Conservation (phyloP, 2,329 filamentous ascomycete species). For the Xylariaceae sp. region DNA sequence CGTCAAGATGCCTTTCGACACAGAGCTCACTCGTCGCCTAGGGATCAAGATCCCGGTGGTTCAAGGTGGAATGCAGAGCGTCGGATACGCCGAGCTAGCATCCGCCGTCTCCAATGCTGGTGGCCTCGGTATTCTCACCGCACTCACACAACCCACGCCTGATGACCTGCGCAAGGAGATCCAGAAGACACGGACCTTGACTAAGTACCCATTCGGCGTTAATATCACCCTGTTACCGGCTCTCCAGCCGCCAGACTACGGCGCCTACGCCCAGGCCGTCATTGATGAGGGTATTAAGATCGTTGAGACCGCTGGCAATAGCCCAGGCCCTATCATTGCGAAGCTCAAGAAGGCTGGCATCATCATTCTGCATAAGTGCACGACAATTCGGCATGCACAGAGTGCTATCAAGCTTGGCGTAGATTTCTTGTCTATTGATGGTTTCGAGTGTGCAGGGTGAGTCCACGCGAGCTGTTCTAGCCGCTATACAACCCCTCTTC, state of each 20-base stretch:
- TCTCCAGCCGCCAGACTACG: conserved; percentile 89
- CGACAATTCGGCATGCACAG: conserved; percentile 90
- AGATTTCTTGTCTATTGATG: conserved; percentile 95
- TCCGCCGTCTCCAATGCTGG: conserved; percentile 82
- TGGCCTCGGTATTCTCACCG: conserved; percentile 82
- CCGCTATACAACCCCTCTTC: conserved; percentile 2
- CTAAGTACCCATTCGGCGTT: conserved; percentile 82
- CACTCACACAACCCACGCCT: conserved; percentile 90
- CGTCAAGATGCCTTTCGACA: conserved; percentile 61
- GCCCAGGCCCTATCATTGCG: conserved; percentile 86
- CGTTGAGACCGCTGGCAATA: conserved; percentile 91
- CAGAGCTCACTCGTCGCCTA: conserved; percentile 63
- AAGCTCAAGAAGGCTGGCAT: conserved; percentile 81
- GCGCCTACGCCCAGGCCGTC: conserved; percentile 86
- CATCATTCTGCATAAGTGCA: conserved; percentile 95
- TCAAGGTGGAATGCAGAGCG: conserved; percentile 88
- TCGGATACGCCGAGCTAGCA: conserved; percentile 81
- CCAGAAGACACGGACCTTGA: conserved; percentile 81
- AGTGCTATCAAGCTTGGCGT: conserved; percentile 93
- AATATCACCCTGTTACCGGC: conserved; percentile 94
- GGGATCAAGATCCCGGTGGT: conserved; percentile 74
- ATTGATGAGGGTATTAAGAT: conserved; percentile 92
- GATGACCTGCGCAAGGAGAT: conserved; percentile 95
- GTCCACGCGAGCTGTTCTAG: conserved; percentile 24
- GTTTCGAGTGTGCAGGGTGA: conserved; percentile 90